phyloP scores from a whole-genome alignment of 805 yeast genomes.

The Maudiozyma bulderi region DNA sequence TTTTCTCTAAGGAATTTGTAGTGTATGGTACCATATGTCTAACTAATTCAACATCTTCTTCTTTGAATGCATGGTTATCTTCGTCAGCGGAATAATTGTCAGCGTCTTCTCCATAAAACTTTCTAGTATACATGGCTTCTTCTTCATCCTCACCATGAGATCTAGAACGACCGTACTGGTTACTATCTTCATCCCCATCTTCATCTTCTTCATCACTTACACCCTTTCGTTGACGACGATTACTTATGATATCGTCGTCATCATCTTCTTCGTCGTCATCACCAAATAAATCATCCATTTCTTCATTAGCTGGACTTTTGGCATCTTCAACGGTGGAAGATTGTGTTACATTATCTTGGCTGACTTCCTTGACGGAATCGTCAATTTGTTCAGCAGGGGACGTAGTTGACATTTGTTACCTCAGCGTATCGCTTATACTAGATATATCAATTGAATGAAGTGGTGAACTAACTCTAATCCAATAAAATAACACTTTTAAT shows the following conservation, averaged over 20 bases:
- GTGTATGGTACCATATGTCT: conserved; percentile 39
- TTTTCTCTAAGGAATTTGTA: conserved; percentile 15
- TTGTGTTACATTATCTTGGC: background rate
- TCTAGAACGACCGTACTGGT: conserved; percentile 15
- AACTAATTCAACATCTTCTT: conserved; percentile 31
- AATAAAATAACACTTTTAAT: no score
- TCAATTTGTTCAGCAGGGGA: background rate
- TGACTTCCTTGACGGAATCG: background rate
- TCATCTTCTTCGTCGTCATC: conserved; percentile 28
- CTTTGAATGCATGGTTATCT: conserved; percentile 28
- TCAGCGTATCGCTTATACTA: background rate
- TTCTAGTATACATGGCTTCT: conserved; percentile 29
- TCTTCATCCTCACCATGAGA: conserved; percentile 28
- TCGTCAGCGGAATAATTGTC: conserved; percentile 23
- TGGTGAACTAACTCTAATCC: background rate
- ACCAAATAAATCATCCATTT: conserved; percentile 36
- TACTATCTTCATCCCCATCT: conserved; percentile 12
- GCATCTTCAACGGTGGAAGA: conserved; percentile 3
- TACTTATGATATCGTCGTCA: conserved; percentile 6
- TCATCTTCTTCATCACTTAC: conserved; percentile 20
- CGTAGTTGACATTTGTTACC: background rate
- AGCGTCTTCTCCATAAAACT: conserved; percentile 28
- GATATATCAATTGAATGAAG: background rate
- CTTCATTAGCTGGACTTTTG: conserved; percentile 27
- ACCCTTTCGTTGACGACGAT: background rate